These are phyloP conservation scores for Gnomoniopsis sp. DNA, from an alignment of 2,329 filamentous ascomycete species.

Conservation along the genomic window DNA sequence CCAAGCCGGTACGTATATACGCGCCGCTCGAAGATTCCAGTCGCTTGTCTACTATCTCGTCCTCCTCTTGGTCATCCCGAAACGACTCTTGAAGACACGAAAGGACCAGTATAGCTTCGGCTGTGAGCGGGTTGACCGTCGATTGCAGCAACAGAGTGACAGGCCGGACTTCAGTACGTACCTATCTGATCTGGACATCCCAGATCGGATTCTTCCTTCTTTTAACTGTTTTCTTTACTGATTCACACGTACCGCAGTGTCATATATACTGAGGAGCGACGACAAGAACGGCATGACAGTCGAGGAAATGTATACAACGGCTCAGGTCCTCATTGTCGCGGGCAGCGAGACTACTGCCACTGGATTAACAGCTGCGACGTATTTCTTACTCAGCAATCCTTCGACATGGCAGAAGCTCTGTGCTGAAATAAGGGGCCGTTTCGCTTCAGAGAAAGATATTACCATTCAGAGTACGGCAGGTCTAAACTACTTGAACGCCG, in stretches of 20 bases:
- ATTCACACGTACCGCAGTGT: background rate
- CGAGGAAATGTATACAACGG: conserved; percentile 18
- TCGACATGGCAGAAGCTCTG: conserved; percentile 23
- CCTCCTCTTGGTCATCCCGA: conserved; percentile 10
- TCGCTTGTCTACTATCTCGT: background rate
- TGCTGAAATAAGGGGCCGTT: conserved; percentile 32
- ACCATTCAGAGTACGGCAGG: conserved; percentile 23
- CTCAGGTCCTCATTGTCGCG: conserved; percentile 12
- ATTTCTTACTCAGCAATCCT: conserved; percentile 22
- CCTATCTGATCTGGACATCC: background rate
- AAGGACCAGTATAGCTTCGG: conserved; percentile 10
- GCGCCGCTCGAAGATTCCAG: conserved; percentile 5
- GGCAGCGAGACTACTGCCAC: conserved; percentile 17
- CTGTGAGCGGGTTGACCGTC: conserved; percentile 3
- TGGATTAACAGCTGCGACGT: conserved; percentile 11
- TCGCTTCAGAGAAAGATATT: conserved; percentile 31
- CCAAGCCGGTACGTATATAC: conserved; percentile 8
- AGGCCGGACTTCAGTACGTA: conserved; percentile 7
- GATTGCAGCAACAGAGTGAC: conserved; percentile 7
- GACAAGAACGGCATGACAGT: conserved; percentile 16
- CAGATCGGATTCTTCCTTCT: background rate
- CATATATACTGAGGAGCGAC: conserved; percentile 8
- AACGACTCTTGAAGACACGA: conserved; percentile 1
- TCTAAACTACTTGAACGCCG: conserved; percentile 32
- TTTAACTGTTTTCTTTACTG: background rate